These are phyloP conservation scores for Globisporangium camurandrum DNA, from an alignment of 352 stramenopile species.

Conservation along the genomic window DNA sequence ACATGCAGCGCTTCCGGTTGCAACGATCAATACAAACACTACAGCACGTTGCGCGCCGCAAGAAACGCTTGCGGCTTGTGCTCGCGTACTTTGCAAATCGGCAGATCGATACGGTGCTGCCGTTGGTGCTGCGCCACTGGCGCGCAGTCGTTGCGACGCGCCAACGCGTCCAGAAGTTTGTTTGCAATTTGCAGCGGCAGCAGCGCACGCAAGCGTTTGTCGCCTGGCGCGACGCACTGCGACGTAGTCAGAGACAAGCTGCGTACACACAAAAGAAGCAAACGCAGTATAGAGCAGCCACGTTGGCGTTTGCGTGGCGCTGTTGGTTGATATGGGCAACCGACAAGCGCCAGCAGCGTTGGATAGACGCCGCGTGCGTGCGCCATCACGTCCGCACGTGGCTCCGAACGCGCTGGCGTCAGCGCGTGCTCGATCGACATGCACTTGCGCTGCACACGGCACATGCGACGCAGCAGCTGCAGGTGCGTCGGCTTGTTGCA, in stretches of 20 bases:
- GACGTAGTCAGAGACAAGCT: background rate
- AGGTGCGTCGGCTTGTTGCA: conserved; percentile 8
- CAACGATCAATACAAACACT: conserved; percentile 13
- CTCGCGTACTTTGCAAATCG: conserved; percentile 33
- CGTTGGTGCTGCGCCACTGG: conserved; percentile 15
- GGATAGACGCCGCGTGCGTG: conserved; percentile 1
- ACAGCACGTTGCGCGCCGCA: conserved; percentile 1
- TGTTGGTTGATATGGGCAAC: conserved; percentile 16
- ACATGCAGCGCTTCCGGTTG: conserved; percentile 5
- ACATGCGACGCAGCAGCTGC: conserved; percentile 8
- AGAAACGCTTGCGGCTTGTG: conserved; percentile 25
- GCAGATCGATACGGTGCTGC: conserved; percentile 17
- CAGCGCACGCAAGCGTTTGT: background rate
- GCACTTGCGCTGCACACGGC: conserved; percentile 4
- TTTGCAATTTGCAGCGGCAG: background rate
- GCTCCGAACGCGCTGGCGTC: conserved; percentile 18
- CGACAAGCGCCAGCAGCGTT: conserved; percentile 4
- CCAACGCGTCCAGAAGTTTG: background rate
- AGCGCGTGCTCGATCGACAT: conserved; percentile 5
- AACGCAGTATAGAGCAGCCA: too few species aligned
- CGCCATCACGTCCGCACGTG: conserved; percentile 14
- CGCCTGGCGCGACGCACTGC: conserved; percentile 3
- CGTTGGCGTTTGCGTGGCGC: conserved; percentile 3
- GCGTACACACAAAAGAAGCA: background rate
- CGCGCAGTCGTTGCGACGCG: background rate